phyloP scores from a whole-genome alignment of 345 rosid species.

The Murraya koenigii region DNA sequence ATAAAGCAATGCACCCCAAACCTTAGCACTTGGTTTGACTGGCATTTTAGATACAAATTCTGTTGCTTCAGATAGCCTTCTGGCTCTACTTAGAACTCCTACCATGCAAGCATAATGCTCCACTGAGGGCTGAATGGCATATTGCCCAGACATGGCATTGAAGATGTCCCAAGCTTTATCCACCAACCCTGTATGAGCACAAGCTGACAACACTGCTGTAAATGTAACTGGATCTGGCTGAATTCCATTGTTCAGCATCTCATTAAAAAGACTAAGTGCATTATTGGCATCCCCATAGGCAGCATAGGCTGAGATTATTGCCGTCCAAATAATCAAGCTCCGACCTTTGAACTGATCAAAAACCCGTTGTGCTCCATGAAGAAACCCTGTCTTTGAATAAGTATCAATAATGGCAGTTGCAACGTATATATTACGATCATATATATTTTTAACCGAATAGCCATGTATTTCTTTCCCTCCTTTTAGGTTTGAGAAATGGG shows the following conservation, averaged over 20 bases:
- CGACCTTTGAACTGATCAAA: slow-evolving; percentile 51
- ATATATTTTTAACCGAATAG: slow-evolving; percentile 55
- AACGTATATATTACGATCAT: slow-evolving; percentile 52
- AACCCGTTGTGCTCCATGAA: slow-evolving; percentile 51
- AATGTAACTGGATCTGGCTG: slow-evolving; percentile 72
- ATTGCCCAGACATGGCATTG: slow-evolving; percentile 43
- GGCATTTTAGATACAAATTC: slow-evolving; percentile 72
- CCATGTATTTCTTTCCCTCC: slow-evolving; percentile 76
- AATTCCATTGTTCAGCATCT: slow-evolving; percentile 49
- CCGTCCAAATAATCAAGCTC: slow-evolving; percentile 83
- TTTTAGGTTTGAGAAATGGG: slow-evolving; percentile 54
- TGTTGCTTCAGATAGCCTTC: slow-evolving; percentile 65
- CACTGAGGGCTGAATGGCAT: slow-evolving; percentile 48
- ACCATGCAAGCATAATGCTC: slow-evolving; percentile 91
- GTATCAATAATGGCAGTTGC: slow-evolving; percentile 67
- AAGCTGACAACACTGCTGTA: slow-evolving; percentile 72
- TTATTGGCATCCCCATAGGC: slow-evolving; percentile 63
- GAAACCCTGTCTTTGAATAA: slow-evolving; percentile 71
- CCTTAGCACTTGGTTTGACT: slow-evolving; percentile 62
- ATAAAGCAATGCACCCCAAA: slow-evolving; percentile 85
- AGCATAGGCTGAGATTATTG: slow-evolving; percentile 75
- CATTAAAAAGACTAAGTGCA: slow-evolving; percentile 49
- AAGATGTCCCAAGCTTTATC: slow-evolving; percentile 60
- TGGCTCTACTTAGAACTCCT: slow-evolving; percentile 71
- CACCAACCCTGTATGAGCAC: slow-evolving; percentile 67